Evolutionary conservation across 257 asterid genomes (phyloP).

Genomic region (Lycium ferocissimum): DNA sequence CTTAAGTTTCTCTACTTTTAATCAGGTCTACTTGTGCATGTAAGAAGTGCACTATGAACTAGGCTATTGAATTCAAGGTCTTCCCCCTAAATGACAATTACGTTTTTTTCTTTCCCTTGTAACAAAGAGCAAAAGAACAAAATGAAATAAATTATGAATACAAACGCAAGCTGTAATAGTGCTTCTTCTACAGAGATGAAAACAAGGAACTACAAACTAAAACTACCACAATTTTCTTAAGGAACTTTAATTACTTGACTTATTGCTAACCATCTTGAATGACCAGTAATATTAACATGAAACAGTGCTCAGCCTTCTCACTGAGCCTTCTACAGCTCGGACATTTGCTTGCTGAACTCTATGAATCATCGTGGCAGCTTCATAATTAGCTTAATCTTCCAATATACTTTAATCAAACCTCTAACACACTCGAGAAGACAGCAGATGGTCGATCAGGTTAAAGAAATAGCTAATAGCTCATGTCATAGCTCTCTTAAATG

Average conservation of each 20-base stretch:
- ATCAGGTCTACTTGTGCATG: background rate
- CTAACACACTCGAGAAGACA: background rate
- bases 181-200: constrained; percentile 1
- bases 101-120: background rate
- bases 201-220: constrained; percentile 27
- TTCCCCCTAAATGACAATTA: background rate
- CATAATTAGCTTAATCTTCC: background rate
- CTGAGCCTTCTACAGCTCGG: constrained; percentile 19
- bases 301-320: constrained; percentile 26
- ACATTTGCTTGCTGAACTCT: constrained; percentile 31
- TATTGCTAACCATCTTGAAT: constrained; percentile 36
- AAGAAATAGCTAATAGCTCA: background rate
- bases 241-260: constrained; percentile 29
- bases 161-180: background rate
- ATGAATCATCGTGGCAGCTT: background rate
- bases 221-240: constrained; percentile 15
- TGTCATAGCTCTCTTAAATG: background rate
- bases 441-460: background rate
- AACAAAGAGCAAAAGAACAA: background rate
- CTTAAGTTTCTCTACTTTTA: background rate
- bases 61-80: background rate
- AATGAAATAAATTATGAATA: background rate
- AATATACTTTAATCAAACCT: background rate
- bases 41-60: background rate
- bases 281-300: constrained; percentile 38